Evolutionary conservation across 345 rosid species (phyloP), one percentile per base, ranked within the genome.

Genomic region (Populus simonii): DNA sequence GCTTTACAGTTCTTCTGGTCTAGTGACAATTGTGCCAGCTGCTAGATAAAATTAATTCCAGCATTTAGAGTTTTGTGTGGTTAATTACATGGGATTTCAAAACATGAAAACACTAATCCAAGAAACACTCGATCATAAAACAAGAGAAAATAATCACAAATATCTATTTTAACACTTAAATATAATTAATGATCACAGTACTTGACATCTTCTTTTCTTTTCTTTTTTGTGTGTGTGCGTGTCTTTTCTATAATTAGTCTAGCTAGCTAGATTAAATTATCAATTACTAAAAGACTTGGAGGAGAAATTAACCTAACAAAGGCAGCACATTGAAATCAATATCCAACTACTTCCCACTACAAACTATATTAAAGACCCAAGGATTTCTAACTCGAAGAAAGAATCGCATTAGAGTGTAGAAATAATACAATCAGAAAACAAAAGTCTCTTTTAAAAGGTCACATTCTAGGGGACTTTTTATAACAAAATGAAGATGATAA

Each of bases 291-390:
- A 47, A 47, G 53, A 47, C 53, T 47, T 9, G 0, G 65, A n/a
- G 65, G 29, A 59, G 65, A 59, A 23, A 43, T 3, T 3, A 43
- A 59, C 65, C 18, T 55, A 33, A 49, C 36, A 76, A 51, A 43
- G n/a, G 51, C 11, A 59, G 12, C 23, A 33, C n/a, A 39, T 18
- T 38, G 25, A 2, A 39, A 29, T 27, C 5, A 35, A 7, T 39
- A 29, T 51, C 33, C 78, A 72, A 72, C 82, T 63, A 69, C 59
- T 74, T 76, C 76, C 71, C 79, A 74, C 84, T 74, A 66, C 11
- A 81, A 61, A 9, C 74, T 79, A 66, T 69, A 73, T 75, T 59
- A 55, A 66, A 41, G 70, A 78, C 72, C n/a, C 20, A 17, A 33
- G 27, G 20, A 27, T 82, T 84, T 68, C 79, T 27, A 61, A 74